These are phyloP conservation scores for Tricholoma terreum DNA, from an alignment of 768 basidiomycete genomes.

Conservation along the genomic window DNA sequence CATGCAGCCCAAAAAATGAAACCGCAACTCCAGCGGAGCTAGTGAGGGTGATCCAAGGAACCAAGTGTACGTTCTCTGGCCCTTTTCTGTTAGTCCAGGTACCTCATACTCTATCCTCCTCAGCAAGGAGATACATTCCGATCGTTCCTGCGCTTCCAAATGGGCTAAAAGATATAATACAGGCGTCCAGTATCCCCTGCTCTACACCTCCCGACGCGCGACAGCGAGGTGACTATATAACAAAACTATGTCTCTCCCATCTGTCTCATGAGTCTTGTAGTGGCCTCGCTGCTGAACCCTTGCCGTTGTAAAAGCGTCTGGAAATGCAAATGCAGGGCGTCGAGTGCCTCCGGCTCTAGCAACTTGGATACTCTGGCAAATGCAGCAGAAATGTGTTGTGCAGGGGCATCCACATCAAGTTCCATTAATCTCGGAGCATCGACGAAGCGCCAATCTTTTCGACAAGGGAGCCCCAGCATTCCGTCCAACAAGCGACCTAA, in stretches of 20 bases:
- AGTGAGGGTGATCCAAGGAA: slow-evolving; percentile 30
- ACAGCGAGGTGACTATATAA: slow-evolving; percentile 42
- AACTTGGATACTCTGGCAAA: slow-evolving; percentile 34
- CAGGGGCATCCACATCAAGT: slow-evolving; percentile 15
- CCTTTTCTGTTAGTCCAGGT: background rate
- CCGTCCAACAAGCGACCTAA: slow-evolving; percentile 32
- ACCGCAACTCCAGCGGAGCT: slow-evolving; percentile 23
- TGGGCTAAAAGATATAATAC: slow-evolving; percentile 58
- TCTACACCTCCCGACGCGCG: slow-evolving; percentile 39
- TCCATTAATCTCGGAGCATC: background rate
- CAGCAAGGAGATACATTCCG: slow-evolving; percentile 68
- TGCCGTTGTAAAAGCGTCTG: slow-evolving; percentile 57
- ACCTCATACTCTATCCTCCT: slow-evolving; percentile 5
- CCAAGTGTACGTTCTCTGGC: slow-evolving; percentile 36
- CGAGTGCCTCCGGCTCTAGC: slow-evolving; percentile 5
- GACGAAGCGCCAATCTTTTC: slow-evolving; percentile 23
- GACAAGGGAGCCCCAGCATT: slow-evolving; percentile 28
- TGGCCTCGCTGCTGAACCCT: slow-evolving; percentile 60
- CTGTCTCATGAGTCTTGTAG: slow-evolving; percentile 30
- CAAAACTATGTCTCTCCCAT: slow-evolving; percentile 9
- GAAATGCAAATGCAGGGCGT: slow-evolving; percentile 48
- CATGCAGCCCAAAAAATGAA: slow-evolving; percentile 49
- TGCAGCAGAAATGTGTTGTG: slow-evolving; percentile 33
- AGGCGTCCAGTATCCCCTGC: slow-evolving; percentile 23
- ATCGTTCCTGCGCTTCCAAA: slow-evolving; percentile 72